phyloP scores from a whole-genome alignment of 371 early-diverging fungal species.

The Mucor irregularis region DNA sequence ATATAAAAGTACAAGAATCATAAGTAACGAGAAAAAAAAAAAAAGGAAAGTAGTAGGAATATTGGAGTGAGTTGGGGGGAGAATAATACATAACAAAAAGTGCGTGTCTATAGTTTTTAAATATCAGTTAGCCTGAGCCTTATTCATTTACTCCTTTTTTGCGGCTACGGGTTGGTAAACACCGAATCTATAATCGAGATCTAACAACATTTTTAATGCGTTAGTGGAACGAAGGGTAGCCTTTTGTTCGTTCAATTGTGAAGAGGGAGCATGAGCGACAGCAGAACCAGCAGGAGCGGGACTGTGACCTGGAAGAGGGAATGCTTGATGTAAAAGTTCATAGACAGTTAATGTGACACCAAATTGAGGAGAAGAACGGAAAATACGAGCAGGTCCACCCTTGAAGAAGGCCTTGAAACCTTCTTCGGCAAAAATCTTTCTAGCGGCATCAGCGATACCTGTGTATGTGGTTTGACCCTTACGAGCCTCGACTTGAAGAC shows the following conservation, averaged over 20 bases:
- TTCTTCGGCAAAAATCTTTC: conserved; percentile 89
- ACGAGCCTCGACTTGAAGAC: conserved; percentile 92
- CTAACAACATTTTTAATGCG: conserved; percentile 66
- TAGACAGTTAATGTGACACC: conserved; percentile 94
- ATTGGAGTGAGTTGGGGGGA: no score
- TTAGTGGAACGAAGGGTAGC: conserved; percentile 60
- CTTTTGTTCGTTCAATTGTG: conserved; percentile 22
- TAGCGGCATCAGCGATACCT: conserved; percentile 86
- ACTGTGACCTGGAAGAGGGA: conserved; percentile 66
- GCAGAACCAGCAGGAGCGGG: conserved; percentile 28
- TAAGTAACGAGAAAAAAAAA: conserved; percentile 1
- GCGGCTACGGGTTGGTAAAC: conserved; percentile 32
- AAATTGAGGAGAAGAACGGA: conserved; percentile 94
- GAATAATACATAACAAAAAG: no score
- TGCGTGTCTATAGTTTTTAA: no score
- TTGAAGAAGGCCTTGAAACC: conserved; percentile 96
- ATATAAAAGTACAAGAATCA: neutral
- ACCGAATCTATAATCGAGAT: conserved; percentile 62
- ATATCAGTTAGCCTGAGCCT: no score
- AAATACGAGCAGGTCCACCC: conserved; percentile 86
- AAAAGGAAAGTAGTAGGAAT: neutral
- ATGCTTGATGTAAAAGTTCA: conserved; percentile 82
- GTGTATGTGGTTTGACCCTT: conserved; percentile 87
- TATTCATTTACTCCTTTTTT: conserved; percentile 10
- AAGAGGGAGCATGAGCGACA: conserved; percentile 21